Evolutionary conservation across 2,329 filamentous ascomycete species (phyloP), one percentile per base, ranked within the genome.

Genomic region (Chalaropsis ovoidea): DNA sequence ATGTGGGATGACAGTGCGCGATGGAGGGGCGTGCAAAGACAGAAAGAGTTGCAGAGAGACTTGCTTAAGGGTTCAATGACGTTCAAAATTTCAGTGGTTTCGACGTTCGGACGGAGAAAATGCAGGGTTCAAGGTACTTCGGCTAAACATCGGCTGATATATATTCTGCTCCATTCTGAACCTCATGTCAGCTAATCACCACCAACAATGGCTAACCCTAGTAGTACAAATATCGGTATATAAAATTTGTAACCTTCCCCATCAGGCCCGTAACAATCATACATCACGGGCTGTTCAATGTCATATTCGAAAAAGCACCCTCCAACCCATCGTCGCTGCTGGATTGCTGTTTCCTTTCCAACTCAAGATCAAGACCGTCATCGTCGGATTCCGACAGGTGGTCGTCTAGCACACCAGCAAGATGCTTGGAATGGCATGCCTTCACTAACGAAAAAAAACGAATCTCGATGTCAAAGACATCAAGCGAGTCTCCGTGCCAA

Each of bases 81-180:
- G 22, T 15, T 27, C 22, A 52, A 52, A 52, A 11, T 27, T 52
- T 52, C 47, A 39, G 17, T 35, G 13, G 19, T 35, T n/a, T 19
- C 10, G 31, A 39, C 24, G 22, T 39, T 56, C 24, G 22, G 13
- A 27, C 4, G 31, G 17, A 56, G 24, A 56, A 56, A 31, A 35
- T 2, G 13, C 54, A 58, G 27, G 54, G 54, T 58, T 17, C 54
- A 39, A 39, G 54, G 54, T 10, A 8, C 7, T 1, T 11, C 54
- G 54, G 54, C n/a, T 58, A 58, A 58, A 39, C 17, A 8, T 58
- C 54, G 54, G 54, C 17, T 58, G 8, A 2, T 10, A 1, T 49
- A 7, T 19, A 22, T 49, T 22, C 19, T 49, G 19, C 54, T 39
- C 54, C 54, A 58, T 58, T 58, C 39, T 58, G 11, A 58, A 58